Conservation (phyloP, 495 filamentous ascomycete species). For the Hypoxylon fragiforme region DNA sequence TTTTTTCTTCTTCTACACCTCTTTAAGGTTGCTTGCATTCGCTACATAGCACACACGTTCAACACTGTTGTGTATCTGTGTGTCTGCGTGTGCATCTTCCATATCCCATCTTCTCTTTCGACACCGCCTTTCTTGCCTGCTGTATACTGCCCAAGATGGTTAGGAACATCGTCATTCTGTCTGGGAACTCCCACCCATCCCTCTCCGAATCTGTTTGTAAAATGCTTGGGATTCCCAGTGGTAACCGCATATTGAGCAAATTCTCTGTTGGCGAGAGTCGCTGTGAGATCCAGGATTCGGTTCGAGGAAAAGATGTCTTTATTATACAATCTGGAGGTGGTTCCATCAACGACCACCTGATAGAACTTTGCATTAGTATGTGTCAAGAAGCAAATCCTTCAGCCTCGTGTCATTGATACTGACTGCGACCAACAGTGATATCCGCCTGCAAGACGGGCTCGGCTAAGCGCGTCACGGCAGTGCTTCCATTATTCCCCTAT, state of each 20-base stretch:
- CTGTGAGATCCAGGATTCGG: conserved; percentile 92
- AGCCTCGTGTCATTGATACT: conserved; percentile 3
- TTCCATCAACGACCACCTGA: conserved; percentile 91
- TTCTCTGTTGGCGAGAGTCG: conserved; percentile 94
- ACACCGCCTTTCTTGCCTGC: conserved; percentile 9
- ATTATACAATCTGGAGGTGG: conserved; percentile 90
- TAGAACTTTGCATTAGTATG: conserved; percentile 87
- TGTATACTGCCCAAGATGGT: conserved; percentile 65
- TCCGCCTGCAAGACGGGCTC: conserved; percentile 97
- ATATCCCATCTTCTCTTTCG: conserved; percentile 1
- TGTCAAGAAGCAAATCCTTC: neutral
- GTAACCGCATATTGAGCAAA: conserved; percentile 81
- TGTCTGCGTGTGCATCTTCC: conserved; percentile 11
- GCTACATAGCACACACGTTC: neutral
- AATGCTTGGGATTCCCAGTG: conserved; percentile 80
- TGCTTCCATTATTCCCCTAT: conserved; percentile 95
- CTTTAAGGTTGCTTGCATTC: too few species aligned
- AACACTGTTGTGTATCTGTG: neutral
- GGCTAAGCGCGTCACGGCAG: conserved; percentile 86
- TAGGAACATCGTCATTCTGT: conserved; percentile 92
- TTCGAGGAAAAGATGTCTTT: conserved; percentile 97
- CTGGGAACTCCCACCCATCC: conserved; percentile 87
- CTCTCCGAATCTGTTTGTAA: conserved; percentile 84
- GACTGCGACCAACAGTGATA: conserved; percentile 56
- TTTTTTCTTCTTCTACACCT: neutral